Evolutionary conservation across 2,329 filamentous ascomycete species (phyloP), one percentile per base, ranked within the genome.

Genomic region (Fusarium incarnatum): DNA sequence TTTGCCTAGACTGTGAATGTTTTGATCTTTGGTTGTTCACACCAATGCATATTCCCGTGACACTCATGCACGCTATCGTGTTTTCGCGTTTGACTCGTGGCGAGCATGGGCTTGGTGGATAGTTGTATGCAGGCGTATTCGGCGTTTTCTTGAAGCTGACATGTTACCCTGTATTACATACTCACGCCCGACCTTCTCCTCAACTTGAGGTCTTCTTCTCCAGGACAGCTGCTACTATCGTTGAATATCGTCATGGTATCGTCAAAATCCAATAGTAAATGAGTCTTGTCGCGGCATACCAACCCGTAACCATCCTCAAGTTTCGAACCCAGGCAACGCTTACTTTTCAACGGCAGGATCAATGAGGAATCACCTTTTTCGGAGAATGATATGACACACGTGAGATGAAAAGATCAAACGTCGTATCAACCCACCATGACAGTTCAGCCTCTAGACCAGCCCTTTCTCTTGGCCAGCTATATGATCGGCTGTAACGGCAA

Each of bases 261-360:
- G 6, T 13, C 11, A 6, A 13, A 28, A 13, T 6, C 2, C 28
- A 28, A 13, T 28, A 13, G 12, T 28, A 6, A 28, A 28, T 7
- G 0, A 12, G 5, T 30, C 28, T 30, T 13, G 2, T 30, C 2
- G 12, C 12, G 6, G 5, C 12, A 30, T 13, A n/a, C 34, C 3
- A n/a, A 18, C 3, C 6, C 34, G 3, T 3, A 37, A 6, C 18
- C 5, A 4, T 6, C 5, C 3, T 11, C 3, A 37, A 37, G 3
- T 37, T n/a, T 37, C 18, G 16, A 37, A 9, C 32, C 12, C 28
- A 13, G 12, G 28, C 12, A 12, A 30, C 12, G 28, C 12, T 7
- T 30, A 13, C 28, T 12, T 30, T 13, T 13, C 28, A 13, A 30
- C 13, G 32, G 16, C 16, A 1, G 9, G 9, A 34, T 0, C 32